These are phyloP conservation scores for Lolium rigidum DNA, from an alignment of 176 grass and related monocot species.

Conservation along the genomic window DNA sequence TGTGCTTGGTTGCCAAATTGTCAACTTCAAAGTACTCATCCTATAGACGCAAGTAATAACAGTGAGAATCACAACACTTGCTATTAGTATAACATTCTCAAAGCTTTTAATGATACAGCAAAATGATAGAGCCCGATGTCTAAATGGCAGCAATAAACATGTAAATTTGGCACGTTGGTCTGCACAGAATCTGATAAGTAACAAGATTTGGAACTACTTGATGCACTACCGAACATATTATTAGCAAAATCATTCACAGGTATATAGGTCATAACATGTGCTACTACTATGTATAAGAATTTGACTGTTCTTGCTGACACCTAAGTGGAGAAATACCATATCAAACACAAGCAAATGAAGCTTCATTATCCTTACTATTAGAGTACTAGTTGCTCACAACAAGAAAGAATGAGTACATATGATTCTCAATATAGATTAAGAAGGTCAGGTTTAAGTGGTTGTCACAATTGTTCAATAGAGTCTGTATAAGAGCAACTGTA, in stretches of 20 bases:
- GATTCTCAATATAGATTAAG: slow-evolving; percentile 10
- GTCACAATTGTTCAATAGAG: slow-evolving; percentile 2
- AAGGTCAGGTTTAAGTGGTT: background rate
- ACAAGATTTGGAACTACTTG: background rate
- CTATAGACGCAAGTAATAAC: slow-evolving; percentile 54
- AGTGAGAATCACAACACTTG: slow-evolving; percentile 35
- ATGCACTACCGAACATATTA: background rate
- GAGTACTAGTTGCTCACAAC: background rate
- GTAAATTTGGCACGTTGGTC: slow-evolving; percentile 1
- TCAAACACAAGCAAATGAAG: background rate
- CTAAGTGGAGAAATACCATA: slow-evolving; percentile 18
- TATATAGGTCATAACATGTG: slow-evolving; percentile 24
- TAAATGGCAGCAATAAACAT: slow-evolving; percentile 20
- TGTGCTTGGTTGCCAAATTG: slow-evolving; percentile 85
- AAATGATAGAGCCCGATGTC: slow-evolving; percentile 8
- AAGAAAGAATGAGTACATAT: slow-evolving; percentile 4
- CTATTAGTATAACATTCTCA: slow-evolving; percentile 24
- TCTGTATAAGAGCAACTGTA: background rate
- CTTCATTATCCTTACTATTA: background rate
- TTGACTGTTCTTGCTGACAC: slow-evolving; percentile 17
- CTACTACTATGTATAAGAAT: background rate
- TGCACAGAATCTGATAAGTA: slow-evolving; percentile 9
- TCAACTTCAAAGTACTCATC: slow-evolving; percentile 92
- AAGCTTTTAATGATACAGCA: slow-evolving; percentile 18
- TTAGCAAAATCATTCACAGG: slow-evolving; percentile 2